These are phyloP conservation scores for Exidia glandulosa DNA, from an alignment of 768 basidiomycete genomes.

Conservation along the genomic window DNA sequence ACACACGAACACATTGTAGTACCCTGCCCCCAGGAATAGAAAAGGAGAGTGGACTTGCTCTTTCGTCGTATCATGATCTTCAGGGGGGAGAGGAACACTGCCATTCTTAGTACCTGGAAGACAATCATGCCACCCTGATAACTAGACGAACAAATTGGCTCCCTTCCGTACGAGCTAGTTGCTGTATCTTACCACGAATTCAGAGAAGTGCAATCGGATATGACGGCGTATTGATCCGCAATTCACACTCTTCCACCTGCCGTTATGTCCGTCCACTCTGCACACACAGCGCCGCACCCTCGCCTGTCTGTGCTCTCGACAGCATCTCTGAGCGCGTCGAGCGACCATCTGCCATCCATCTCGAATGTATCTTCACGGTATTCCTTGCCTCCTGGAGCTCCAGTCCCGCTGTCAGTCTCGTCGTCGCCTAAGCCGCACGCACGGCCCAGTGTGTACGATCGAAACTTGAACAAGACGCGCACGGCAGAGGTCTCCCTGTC, in stretches of 20 bases:
- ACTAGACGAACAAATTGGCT: no score
- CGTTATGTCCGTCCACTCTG: constrained; percentile 41
- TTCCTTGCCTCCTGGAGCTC: background rate
- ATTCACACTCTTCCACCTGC: background rate
- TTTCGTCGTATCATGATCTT: no score
- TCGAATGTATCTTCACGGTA: background rate
- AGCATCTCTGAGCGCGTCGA: constrained; percentile 27
- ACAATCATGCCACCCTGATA: no score
- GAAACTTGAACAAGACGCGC: constrained; percentile 79
- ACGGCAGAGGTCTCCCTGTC: constrained; percentile 72
- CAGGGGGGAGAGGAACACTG: no score
- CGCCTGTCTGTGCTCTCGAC: constrained; percentile 59
- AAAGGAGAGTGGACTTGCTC: no score
- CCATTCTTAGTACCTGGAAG: no score
- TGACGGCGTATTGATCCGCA: no score
- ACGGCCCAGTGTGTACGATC: constrained; percentile 79
- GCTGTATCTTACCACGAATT: no score
- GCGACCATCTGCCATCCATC: background rate
- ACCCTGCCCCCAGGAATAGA: no score
- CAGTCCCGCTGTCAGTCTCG: background rate
- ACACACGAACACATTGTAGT: no score
- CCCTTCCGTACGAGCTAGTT: no score
- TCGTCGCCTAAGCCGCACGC: constrained; percentile 14
- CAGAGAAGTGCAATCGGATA: no score
- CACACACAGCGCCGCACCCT: constrained; percentile 49